phyloP scores from a whole-genome alignment of 2,329 filamentous ascomycete genomes.

The Microsporum ferrugineum region DNA sequence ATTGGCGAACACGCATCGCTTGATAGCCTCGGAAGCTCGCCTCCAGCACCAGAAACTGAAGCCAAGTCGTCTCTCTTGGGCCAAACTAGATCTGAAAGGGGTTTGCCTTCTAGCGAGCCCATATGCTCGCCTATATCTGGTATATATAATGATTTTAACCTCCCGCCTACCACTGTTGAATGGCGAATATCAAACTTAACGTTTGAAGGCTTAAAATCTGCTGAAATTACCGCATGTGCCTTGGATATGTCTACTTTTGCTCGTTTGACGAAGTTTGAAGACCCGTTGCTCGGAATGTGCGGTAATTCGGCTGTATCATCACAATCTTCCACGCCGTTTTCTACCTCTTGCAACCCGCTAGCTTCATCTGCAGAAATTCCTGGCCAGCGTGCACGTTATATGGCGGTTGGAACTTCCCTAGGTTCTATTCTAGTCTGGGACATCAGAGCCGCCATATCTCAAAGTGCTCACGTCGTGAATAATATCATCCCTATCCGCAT shows the following conservation, averaged over 20 bases:
- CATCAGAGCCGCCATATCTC: constrained; percentile 53
- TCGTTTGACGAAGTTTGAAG: constrained; percentile 60
- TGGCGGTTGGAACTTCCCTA: constrained; percentile 68
- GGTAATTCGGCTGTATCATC: constrained; percentile 44
- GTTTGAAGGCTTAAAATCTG: constrained; percentile 48
- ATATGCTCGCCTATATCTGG: constrained; percentile 10
- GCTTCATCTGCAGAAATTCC: constrained; percentile 53
- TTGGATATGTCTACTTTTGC: constrained; percentile 67
- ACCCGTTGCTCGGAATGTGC: constrained; percentile 56
- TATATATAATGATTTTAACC: constrained; percentile 15
- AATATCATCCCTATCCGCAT: constrained; percentile 60
- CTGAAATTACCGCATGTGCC: constrained; percentile 57
- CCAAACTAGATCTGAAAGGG: constrained; percentile 20
- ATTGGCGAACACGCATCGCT: constrained; percentile 19
- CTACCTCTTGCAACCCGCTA: constrained; percentile 33
- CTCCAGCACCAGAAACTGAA: constrained; percentile 15
- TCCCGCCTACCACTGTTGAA: constrained; percentile 41
- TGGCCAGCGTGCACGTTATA: constrained; percentile 67
- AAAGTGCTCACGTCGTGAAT: constrained; percentile 44
- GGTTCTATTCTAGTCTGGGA: constrained; percentile 81
- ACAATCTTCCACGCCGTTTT: constrained; percentile 43
- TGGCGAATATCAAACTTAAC: constrained; percentile 55
- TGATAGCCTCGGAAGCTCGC: constrained; percentile 14
- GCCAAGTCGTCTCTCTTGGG: constrained; percentile 41
- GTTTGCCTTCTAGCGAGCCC: neutral